Conservation (phyloP, 2,329 filamentous ascomycete genomes). For the Pseudopithomyces maydicus region DNA sequence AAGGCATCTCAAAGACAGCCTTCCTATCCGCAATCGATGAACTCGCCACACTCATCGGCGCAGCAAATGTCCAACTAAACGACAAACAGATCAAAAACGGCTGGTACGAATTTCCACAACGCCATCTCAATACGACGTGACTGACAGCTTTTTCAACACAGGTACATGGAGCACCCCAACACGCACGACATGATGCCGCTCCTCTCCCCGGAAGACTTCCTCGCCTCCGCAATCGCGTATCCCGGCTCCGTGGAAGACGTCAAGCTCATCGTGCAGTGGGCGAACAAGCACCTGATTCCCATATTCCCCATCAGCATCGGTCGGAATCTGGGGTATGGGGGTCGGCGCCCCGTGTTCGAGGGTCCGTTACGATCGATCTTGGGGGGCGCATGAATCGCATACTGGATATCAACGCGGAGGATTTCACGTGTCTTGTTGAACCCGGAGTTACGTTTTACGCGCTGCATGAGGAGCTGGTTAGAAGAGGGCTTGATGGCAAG, state of each 20-base stretch:
- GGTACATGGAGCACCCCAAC: slow-evolving; percentile 27
- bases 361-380: slow-evolving; percentile 54
- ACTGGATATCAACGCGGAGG: slow-evolving; percentile 46
- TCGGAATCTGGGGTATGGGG: slow-evolving; percentile 57
- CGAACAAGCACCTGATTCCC: slow-evolving; percentile 41
- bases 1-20: slow-evolving; percentile 20
- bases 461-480: slow-evolving; percentile 53
- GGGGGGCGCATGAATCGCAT: slow-evolving; percentile 50
- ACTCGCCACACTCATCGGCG: slow-evolving; percentile 9
- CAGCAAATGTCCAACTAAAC: slow-evolving; percentile 20
- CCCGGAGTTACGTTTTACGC: slow-evolving; percentile 58
- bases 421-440: slow-evolving; percentile 51
- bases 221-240: slow-evolving; percentile 51
- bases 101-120: slow-evolving; percentile 7
- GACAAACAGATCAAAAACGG: slow-evolving; percentile 36
- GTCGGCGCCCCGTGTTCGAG: slow-evolving; percentile 53
- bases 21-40: slow-evolving; percentile 23
- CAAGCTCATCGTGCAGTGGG: slow-evolving; percentile 35
- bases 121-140: no score
- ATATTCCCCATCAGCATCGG: slow-evolving; percentile 44
- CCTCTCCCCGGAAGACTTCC: slow-evolving; percentile 50
- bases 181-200: slow-evolving; percentile 52
- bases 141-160: no score
- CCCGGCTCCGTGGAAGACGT: slow-evolving; percentile 49
- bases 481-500: slow-evolving; percentile 45